Evolutionary conservation across 345 rosid species (phyloP).

Genomic region (Citrus hindsii): DNA sequence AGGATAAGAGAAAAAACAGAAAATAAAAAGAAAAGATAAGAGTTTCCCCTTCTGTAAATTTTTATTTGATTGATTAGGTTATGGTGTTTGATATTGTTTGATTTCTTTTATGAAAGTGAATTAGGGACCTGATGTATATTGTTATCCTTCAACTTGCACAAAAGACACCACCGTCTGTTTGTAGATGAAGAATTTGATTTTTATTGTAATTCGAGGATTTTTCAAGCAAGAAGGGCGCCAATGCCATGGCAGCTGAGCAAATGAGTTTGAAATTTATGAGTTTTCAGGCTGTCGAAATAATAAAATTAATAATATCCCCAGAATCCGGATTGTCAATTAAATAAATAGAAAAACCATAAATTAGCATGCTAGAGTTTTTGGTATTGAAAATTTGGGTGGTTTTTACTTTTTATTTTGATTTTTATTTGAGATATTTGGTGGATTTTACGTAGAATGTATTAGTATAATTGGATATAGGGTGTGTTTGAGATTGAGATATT

Average conservation of each 20-base stretch:
- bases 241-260: neutral
- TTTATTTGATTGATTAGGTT: constrained; percentile 28
- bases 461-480: too few species aligned
- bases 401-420: too few species aligned
- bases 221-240: neutral
- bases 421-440: too few species aligned
- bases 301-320: too few species aligned
- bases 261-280: neutral
- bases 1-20: neutral
- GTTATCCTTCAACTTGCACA: constrained; percentile 6
- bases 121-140: constrained; percentile 24
- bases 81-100: constrained; percentile 38
- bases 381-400: too few species aligned
- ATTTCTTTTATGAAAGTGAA: constrained; percentile 28
- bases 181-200: constrained; percentile 17
- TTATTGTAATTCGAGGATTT: constrained; percentile 1
- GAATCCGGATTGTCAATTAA: too few species aligned
- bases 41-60: constrained; percentile 25
- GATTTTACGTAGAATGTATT: too few species aligned
- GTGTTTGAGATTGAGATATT: too few species aligned
- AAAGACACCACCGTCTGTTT: neutral
- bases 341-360: too few species aligned
- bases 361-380: too few species aligned
- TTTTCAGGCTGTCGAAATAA: neutral
- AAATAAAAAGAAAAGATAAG: neutral